These are phyloP conservation scores for Leccinum obscurum DNA, from an alignment of 768 basidiomycete genomes.

Conservation along the genomic window DNA sequence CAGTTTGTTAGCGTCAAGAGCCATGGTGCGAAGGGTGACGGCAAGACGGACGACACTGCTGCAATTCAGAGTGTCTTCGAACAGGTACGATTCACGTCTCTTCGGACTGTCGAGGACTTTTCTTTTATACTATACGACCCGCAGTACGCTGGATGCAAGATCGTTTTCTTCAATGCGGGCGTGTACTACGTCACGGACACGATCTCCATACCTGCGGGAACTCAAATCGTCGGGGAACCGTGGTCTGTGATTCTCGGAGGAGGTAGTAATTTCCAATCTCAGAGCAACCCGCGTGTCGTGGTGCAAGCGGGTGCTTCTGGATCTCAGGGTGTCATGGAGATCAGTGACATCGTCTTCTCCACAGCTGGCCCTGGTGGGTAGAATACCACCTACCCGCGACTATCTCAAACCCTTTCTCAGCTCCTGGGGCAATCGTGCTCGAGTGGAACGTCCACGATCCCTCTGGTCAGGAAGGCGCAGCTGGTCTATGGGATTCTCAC, in stretches of 20 bases:
- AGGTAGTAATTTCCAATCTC: constrained; percentile 42
- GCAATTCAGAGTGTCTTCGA: constrained; percentile 62
- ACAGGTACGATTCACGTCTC: constrained; percentile 37
- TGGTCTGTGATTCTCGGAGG: constrained; percentile 49
- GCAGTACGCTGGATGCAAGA: constrained; percentile 70
- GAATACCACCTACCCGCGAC: background rate
- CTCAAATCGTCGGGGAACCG: constrained; percentile 48
- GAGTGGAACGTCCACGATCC: constrained; percentile 65
- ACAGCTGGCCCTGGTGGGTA: constrained; percentile 48
- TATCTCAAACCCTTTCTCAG: constrained; percentile 10
- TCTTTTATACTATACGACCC: background rate
- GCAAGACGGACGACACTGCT: constrained; percentile 70
- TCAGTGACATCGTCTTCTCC: constrained; percentile 62
- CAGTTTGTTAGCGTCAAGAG: constrained; percentile 72
- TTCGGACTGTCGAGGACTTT: background rate
- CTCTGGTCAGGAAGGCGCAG: constrained; percentile 47
- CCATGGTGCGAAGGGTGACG: constrained; percentile 73
- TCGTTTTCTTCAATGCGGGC: constrained; percentile 78
- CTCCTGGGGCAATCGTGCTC: constrained; percentile 47
- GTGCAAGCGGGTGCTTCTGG: constrained; percentile 45
- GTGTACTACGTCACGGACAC: constrained; percentile 48
- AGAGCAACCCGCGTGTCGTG: constrained; percentile 39
- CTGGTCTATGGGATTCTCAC: constrained; percentile 52
- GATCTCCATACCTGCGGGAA: constrained; percentile 46
- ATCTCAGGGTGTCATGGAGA: constrained; percentile 56